Base-by-base conservation (phyloP, 2,329 filamentous ascomycete genomes). In the Aureobasidium sp. region DNA sequence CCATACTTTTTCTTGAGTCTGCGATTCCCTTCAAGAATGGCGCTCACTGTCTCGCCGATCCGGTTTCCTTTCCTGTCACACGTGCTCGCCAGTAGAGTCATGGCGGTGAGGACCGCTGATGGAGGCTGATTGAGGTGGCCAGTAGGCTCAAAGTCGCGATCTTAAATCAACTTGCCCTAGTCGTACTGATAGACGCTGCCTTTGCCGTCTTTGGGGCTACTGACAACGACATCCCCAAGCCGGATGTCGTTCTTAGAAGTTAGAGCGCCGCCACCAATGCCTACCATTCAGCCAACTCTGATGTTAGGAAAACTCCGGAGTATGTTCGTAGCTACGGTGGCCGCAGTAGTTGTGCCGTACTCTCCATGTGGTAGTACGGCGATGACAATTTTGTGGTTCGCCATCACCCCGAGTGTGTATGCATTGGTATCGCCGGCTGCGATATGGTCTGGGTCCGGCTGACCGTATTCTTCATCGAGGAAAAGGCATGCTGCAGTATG, bases 321-420 rank as follows among this genome's bases (percentile, higher is more conserved):
- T 63, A 69, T 65, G 24, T 66, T 58, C 33, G 22, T 65, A 27
- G 66, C 67, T 2, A 68, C 68, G 3, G 12, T 59, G 31, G 69
- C 63, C 14, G 68, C 68, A 47, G 65, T 60, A 2, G 42, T 27
- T 5, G 39, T 64, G 11, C 68, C 69, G 24, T 69, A 68, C 31
- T 67, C 64, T 2, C 63, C 64, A 12, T 57, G 40, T 2, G 69
- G 68, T 22, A 69, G 48, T 31, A 64, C 62, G 1, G 68, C 70
- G 29, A 75, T 66, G 19, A 74, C 70, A 33, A 75, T 67, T 60
- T 73, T 72, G 57, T 75, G 72, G 6, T 60, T 19, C 56, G 66
- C 66, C 47, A 75, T 70, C n/a, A 62, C 65, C 11, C 72, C 71
- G 1, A 71, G 61, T 2, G 64, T 68, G 60, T 75, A 75, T 15